These are phyloP conservation scores for Elsinoe perseae DNA, from an alignment of 2,329 filamentous ascomycete genomes.

Conservation along the genomic window DNA sequence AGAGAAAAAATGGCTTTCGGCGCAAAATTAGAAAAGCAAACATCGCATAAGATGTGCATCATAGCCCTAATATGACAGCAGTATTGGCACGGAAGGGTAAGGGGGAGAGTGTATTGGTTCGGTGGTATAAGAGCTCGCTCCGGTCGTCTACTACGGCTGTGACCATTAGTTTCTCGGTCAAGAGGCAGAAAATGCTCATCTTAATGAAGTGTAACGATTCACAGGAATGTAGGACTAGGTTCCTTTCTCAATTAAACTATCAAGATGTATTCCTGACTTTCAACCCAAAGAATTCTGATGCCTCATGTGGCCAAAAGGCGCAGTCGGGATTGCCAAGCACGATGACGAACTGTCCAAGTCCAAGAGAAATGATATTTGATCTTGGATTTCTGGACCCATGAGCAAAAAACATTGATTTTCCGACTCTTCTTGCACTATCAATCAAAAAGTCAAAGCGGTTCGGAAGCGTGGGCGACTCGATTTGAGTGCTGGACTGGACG, in stretches of 20 bases:
- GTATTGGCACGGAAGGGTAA: neutral
- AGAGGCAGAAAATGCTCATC: constrained; percentile 9
- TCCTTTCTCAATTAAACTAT: constrained; percentile 14
- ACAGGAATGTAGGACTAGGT: constrained; percentile 15
- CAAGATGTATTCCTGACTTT: neutral
- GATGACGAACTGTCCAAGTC: constrained; percentile 16
- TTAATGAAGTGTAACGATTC: constrained; percentile 16
- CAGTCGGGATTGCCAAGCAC: constrained; percentile 12
- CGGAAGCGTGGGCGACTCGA: neutral
- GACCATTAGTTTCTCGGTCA: constrained; percentile 8
- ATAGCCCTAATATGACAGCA: constrained; percentile 12
- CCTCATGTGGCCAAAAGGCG: constrained; percentile 12
- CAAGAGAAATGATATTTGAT: neutral
- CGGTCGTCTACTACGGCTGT: constrained; percentile 10
- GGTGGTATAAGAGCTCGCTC: neutral
- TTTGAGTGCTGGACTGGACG: neutral
- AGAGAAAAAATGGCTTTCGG: neutral
- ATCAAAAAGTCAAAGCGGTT: neutral
- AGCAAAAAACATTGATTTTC: neutral
- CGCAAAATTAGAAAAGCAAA: constrained; percentile 2
- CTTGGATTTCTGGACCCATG: neutral
- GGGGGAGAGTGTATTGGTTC: neutral
- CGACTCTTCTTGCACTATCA: neutral
- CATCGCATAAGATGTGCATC: neutral
- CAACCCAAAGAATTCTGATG: neutral